phyloP scores from a whole-genome alignment of 768 basidiomycete genomes.

The Coprinellus aureogranulatus region DNA sequence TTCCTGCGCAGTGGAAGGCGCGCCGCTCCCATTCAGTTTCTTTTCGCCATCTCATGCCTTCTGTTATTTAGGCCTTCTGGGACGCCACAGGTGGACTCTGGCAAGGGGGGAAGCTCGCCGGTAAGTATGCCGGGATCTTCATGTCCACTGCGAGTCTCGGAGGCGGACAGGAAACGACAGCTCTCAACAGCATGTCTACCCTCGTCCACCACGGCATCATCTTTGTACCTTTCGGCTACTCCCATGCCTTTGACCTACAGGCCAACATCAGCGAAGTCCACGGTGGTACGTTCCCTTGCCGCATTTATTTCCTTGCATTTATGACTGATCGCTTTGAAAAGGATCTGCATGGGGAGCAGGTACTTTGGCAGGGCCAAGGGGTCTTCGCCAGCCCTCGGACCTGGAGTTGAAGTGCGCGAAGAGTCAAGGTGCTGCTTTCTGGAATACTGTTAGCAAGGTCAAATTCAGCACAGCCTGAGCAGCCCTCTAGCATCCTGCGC shows the following conservation, averaged over 20 bases:
- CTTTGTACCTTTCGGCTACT: conserved; percentile 73
- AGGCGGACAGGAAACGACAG: conserved; percentile 76
- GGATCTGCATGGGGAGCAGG: conserved; percentile 83
- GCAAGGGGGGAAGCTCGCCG: conserved; percentile 56
- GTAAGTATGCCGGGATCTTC: conserved; percentile 76
- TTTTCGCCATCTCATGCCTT: neutral
- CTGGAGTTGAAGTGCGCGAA: conserved; percentile 52
- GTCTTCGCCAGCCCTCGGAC: conserved; percentile 44
- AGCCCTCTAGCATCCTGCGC: too few species aligned
- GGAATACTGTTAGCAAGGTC: conserved; percentile 32
- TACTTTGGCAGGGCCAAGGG: conserved; percentile 48
- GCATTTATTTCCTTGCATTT: too few species aligned
- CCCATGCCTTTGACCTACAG: conserved; percentile 40
- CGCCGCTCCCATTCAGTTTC: neutral
- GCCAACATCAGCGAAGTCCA: conserved; percentile 45
- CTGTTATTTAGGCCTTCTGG: conserved; percentile 57
- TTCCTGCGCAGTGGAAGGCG: conserved; percentile 58
- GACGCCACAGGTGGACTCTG: conserved; percentile 72
- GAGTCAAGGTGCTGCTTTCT: conserved; percentile 56
- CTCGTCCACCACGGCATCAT: conserved; percentile 73
- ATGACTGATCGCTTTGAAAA: conserved; percentile 16
- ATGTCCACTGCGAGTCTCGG: conserved; percentile 68
- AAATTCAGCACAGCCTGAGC: neutral
- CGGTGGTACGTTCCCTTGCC: conserved; percentile 56
- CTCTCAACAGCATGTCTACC: conserved; percentile 50